Evolutionary conservation across 1,139 yeast genomes (phyloP).

Genomic region (Martiniozyma asiatica): DNA sequence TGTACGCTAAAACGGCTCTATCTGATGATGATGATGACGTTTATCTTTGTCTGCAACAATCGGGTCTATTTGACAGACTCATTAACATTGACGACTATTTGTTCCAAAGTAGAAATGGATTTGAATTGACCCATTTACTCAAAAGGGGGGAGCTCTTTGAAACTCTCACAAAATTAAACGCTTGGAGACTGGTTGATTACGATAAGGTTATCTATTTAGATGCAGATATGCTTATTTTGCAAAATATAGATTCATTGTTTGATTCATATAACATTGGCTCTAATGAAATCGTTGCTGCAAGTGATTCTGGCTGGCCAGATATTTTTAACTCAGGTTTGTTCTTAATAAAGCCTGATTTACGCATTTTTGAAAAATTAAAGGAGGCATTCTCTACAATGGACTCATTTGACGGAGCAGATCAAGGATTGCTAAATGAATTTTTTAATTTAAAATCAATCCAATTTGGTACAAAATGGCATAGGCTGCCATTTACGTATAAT

Average conservation of each 20-base stretch:
- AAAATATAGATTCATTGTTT: constrained; percentile 31
- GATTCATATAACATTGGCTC: constrained; percentile 10
- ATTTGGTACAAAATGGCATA: constrained; percentile 38
- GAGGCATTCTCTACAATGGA: constrained; percentile 24
- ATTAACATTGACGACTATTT: constrained; percentile 16
- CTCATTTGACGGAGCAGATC: constrained; percentile 89
- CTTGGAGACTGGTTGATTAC: constrained; percentile 50
- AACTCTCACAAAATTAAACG: constrained; percentile 60
- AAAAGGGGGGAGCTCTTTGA: constrained; percentile 64
- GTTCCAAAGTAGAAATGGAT: constrained; percentile 13
- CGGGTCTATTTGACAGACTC: constrained; percentile 24
- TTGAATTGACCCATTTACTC: constrained; percentile 24
- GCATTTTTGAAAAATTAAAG: constrained; percentile 34
- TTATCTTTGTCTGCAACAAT: constrained; percentile 19
- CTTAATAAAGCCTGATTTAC: constrained; percentile 45
- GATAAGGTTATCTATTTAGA: constrained; percentile 64
- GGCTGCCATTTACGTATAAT: constrained; percentile 71
- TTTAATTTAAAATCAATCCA: constrained; percentile 29
- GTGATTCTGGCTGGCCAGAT: constrained; percentile 95
- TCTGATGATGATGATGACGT: constrained; percentile 24
- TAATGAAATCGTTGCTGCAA: constrained; percentile 54
- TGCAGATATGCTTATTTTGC: constrained; percentile 64
- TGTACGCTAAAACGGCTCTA: constrained; percentile 16
- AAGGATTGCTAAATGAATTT: constrained; percentile 78
- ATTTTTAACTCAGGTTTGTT: constrained; percentile 85